These are phyloP conservation scores for Entoloma clypeatum DNA, from an alignment of 1,284 basidiomycete species.

Conservation along the genomic window DNA sequence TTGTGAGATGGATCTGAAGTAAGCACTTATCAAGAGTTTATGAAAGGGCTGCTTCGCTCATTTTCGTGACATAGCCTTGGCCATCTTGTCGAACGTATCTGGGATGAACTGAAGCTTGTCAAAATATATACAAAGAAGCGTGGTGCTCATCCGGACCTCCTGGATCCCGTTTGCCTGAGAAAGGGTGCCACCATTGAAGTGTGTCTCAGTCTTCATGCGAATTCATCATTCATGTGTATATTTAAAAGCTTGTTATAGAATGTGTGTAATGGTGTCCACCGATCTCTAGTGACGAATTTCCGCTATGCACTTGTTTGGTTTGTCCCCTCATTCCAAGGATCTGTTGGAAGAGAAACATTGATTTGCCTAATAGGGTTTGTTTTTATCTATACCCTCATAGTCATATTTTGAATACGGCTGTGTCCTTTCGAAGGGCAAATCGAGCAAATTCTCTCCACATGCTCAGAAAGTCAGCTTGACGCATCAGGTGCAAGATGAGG, in stretches of 20 bases:
- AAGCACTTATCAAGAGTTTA: conserved; percentile 26
- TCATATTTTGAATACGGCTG: conserved; percentile 8
- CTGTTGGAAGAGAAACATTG: neutral
- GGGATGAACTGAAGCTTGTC: conserved; percentile 83
- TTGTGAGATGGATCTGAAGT: conserved; percentile 90
- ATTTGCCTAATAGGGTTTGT: conserved; percentile 14
- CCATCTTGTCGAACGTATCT: conserved; percentile 85
- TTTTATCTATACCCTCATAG: conserved; percentile 5
- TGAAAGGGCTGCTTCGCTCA: conserved; percentile 10
- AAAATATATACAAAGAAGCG: conserved; percentile 97
- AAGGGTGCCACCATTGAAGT: conserved; percentile 94
- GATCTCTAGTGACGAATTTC: conserved; percentile 87
- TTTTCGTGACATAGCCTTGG: conserved; percentile 58
- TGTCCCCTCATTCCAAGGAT: conserved; percentile 27
- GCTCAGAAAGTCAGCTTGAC: conserved; percentile 90
- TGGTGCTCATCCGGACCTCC: conserved; percentile 87
- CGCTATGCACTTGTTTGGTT: conserved; percentile 89
- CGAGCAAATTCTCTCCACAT: conserved; percentile 87
- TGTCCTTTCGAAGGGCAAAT: conserved; percentile 63
- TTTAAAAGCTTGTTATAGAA: conserved; percentile 37
- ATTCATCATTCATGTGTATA: neutral
- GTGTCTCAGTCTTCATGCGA: neutral
- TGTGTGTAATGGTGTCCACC: conserved; percentile 90
- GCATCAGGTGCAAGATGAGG: conserved; percentile 90
- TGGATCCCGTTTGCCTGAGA: conserved; percentile 90